Percentiles rank a stretch among this genome's conserved stretches.
phyloP scores from a whole-genome alignment of 441 rosid species.

The Populus trichocarpa region DNA sequence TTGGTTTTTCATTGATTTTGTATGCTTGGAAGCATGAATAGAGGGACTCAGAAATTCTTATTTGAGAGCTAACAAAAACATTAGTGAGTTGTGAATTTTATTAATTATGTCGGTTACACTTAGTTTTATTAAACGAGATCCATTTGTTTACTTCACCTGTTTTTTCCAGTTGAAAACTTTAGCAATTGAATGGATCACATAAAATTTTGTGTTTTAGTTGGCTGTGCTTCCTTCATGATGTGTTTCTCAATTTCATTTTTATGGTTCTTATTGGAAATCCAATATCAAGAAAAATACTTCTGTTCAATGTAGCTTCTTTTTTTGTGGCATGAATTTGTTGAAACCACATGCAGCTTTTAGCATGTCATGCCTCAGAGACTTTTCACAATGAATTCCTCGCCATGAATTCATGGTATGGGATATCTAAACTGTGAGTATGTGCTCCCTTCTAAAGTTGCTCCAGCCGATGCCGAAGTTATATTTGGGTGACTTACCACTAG shows the following conservation, averaged over 20 bases:
- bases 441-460: not conserved
- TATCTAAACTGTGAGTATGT: not conserved
- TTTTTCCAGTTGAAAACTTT: not conserved
- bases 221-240: not conserved
- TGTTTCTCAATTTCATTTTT: not conserved
- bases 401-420: not conserved
- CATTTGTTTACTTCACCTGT: not conserved
- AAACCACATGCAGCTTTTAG: not conserved
- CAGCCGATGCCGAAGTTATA: not conserved
- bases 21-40: constrained; percentile 88
- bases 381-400: not conserved
- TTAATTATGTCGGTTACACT: not conserved
- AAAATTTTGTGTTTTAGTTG: not conserved
- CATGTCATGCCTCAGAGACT: not conserved
- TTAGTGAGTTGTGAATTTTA: not conserved
- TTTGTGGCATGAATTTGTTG: not conserved
- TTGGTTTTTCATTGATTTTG: constrained; percentile 70
- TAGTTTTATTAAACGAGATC: not conserved
- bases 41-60: constrained; percentile 24
- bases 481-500: not conserved
- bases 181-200: not conserved
- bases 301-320: constrained; percentile 20
- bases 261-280: not conserved
- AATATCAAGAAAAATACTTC: constrained; percentile 17
- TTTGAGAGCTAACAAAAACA: not conserved